Conservation (phyloP, 164 flowering plant genomes). For the Nelumbo lutea region DNA sequence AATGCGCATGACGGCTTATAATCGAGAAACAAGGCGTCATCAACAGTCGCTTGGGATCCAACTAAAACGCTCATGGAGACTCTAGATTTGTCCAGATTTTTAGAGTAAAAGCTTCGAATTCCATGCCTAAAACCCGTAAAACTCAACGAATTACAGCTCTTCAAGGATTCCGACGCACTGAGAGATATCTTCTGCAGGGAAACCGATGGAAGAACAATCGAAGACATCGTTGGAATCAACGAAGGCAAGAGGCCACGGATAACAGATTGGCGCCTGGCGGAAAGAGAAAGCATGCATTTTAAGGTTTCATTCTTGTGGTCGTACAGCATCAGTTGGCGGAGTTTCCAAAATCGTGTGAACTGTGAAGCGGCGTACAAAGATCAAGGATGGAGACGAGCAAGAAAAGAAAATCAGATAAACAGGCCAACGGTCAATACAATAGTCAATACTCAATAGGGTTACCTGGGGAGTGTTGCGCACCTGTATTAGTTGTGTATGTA, state of each 20-base stretch:
- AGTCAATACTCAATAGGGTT: no score
- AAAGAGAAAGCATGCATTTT: not conserved
- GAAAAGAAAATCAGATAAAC: not conserved
- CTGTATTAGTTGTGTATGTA: no score
- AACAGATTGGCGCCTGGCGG: not conserved
- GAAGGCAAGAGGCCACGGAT: constrained; percentile 5
- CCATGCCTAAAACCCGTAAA: constrained; percentile 24
- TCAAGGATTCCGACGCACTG: constrained; percentile 15
- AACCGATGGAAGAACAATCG: constrained; percentile 38
- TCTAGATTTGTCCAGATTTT: constrained; percentile 41
- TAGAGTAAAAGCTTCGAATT: constrained; percentile 14
- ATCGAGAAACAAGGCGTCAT: constrained; percentile 71
- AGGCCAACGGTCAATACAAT: no score
- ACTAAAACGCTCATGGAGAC: constrained; percentile 65
- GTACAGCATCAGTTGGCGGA: constrained; percentile 23
- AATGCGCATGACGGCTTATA: constrained; percentile 75
- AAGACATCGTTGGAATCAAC: constrained; percentile 27
- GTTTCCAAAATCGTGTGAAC: constrained; percentile 16
- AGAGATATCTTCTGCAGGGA: constrained; percentile 29
- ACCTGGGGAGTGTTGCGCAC: no score
- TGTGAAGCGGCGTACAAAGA: not conserved
- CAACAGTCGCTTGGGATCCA: constrained; percentile 49
- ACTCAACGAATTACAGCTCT: constrained; percentile 16
- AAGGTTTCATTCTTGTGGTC: not conserved
- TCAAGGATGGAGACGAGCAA: not conserved